Evolutionary conservation across 768 basidiomycete genomes (phyloP).

Genomic region (Sistotremastrum niveocremeum): DNA sequence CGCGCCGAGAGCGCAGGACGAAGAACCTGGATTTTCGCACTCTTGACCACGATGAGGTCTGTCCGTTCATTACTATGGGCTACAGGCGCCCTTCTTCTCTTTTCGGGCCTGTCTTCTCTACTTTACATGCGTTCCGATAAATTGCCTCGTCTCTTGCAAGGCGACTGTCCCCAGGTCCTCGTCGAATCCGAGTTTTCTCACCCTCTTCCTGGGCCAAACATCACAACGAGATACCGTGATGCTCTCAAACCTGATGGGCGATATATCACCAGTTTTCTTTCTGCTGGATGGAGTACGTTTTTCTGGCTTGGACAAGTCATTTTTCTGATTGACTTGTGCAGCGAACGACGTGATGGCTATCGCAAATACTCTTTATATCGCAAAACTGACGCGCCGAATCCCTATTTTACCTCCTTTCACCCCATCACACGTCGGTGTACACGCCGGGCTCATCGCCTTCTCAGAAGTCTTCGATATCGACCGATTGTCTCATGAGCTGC

Average conservation of each 20-base stretch:
- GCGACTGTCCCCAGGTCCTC: too few relatives aligned
- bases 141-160: too few relatives aligned
- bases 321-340: not conserved
- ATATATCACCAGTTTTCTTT: constrained; percentile 11
- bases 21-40: too few relatives aligned
- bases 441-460: constrained; percentile 36
- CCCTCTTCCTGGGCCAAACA: too few relatives aligned
- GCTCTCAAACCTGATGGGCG: constrained; percentile 10
- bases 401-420: constrained; percentile 46
- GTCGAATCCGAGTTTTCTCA: too few relatives aligned
- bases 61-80: too few relatives aligned
- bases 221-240: constrained; percentile 2
- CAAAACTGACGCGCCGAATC: constrained; percentile 40
- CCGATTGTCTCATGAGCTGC: constrained; percentile 29
- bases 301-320: not conserved
- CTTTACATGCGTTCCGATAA: too few relatives aligned
- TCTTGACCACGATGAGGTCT: too few relatives aligned
- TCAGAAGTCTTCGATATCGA: constrained; percentile 49
- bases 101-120: too few relatives aligned
- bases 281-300: constrained; percentile 11
- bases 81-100: too few relatives aligned
- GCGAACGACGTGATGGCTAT: constrained; percentile 13
- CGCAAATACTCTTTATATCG: constrained; percentile 44
- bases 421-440: constrained; percentile 38
- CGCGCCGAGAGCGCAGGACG: too few relatives aligned